Evolutionary conservation across 371 early-diverging fungal species (phyloP), one percentile per base, ranked within the genome.

Genomic region (Mortierella polycephala): DNA sequence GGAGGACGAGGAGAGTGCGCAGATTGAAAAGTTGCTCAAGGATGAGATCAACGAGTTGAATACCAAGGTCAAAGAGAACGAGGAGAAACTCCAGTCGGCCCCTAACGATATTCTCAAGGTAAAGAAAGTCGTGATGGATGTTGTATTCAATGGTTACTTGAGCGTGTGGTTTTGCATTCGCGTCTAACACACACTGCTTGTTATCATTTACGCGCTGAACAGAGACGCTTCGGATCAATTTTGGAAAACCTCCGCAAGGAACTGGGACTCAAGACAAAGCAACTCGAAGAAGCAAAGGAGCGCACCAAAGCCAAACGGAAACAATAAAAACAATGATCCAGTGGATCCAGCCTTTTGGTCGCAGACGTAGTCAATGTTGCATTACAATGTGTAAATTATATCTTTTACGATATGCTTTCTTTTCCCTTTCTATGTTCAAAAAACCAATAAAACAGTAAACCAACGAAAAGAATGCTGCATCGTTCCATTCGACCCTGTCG

Each of bases 11-110:
- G 74, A 77, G 46, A 64, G 45, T 41, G 71, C 60, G 1, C 76
- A 85, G 69, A 67, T 81, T 70, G 83, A 83, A 57, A 83, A 82
- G 71, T 57, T 87, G 52, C 70, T 87, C 30, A 83, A 76, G 63
- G 88, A 87, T 63, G 88, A 86, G 56, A 84, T 85, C 46, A 82
- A 64, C 3, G 87, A 88, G 49, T 62, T 88, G 54, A 82, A 85
- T 49, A 71, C 71, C 45, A 88, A 77, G 30, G 75, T 88, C 56
- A 63, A 63, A 10, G 83, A 82, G 40, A 86, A 82, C 62, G 58
- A 68, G 23, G 85, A 79, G 1, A 85, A 86, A 49, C 64, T 87
- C 18, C 81, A 83, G 10, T 84, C 87, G 14, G 87, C 86, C 0
- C 85, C 84, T n/a, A 87, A 87, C 58, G 84, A 82, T 5, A 85